These are phyloP conservation scores for Clonostachys sp. DNA, from an alignment of 2,329 filamentous ascomycete species.

Conservation along the genomic window DNA sequence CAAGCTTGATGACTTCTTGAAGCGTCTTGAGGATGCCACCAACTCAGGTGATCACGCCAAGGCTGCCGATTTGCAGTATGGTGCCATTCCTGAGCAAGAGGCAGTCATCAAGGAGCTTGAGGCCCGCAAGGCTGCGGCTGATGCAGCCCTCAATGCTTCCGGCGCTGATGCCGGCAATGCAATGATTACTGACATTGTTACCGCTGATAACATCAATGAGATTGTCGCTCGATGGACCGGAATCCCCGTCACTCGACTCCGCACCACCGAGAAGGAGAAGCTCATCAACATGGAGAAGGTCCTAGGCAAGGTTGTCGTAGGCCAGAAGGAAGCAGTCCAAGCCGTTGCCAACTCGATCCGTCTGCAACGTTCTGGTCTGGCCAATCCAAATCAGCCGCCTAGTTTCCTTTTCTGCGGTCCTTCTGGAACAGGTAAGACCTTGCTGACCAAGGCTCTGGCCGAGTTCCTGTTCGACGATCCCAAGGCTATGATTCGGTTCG, in stretches of 20 bases:
- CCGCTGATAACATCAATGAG: constrained; percentile 97
- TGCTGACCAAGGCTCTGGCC: constrained; percentile 92
- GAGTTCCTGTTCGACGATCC: constrained; percentile 98
- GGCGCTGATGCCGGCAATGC: constrained; percentile 59
- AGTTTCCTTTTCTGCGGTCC: constrained; percentile 99
- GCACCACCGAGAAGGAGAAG: constrained; percentile 96
- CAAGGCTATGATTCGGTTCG: constrained; percentile 97
- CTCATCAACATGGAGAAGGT: constrained; percentile 94
- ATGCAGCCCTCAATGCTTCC: constrained; percentile 59
- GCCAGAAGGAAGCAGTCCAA: constrained; percentile 88
- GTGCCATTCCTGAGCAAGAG: constrained; percentile 92
- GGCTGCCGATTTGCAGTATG: constrained; percentile 93
- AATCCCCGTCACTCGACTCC: constrained; percentile 90
- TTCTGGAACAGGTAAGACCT: constrained; percentile 95
- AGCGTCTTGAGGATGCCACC: constrained; percentile 91
- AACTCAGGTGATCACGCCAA: constrained; percentile 79
- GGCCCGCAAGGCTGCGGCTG: constrained; percentile 71
- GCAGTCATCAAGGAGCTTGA: constrained; percentile 77
- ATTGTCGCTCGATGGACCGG: constrained; percentile 98
- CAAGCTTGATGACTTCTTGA: constrained; percentile 86
- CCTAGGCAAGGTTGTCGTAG: constrained; percentile 79
- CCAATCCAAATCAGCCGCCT: constrained; percentile 93
- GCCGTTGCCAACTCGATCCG: constrained; percentile 96
- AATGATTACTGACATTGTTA: constrained; percentile 88
- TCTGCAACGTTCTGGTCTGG: constrained; percentile 87